Evolutionary conservation across 148 eudicot species (phyloP).

Genomic region (Heliosperma pusillum): DNA sequence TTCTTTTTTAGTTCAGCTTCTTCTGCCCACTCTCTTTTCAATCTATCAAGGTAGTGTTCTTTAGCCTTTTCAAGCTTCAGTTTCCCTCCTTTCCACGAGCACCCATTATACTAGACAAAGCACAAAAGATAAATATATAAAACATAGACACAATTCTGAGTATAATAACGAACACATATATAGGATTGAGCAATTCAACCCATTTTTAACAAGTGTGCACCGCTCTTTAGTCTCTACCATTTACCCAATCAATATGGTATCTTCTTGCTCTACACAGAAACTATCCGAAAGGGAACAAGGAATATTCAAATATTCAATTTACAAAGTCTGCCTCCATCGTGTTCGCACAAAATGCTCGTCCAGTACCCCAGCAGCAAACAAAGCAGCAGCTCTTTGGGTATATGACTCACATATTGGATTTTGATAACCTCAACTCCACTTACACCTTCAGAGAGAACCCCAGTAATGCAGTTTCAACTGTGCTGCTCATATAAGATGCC

Average conservation of each 20-base stretch:
- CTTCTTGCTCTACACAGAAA: not conserved
- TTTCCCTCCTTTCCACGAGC: conserved; percentile 95
- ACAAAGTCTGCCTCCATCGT: not conserved
- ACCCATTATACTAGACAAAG: conserved; percentile 80
- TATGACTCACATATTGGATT: not conserved
- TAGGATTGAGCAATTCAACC: not conserved
- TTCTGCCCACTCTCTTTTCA: conserved; percentile 73
- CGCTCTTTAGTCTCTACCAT: not conserved
- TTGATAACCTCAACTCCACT: not conserved
- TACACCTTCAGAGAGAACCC: not conserved
- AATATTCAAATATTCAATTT: not conserved
- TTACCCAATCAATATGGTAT: not conserved
- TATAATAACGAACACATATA: not conserved
- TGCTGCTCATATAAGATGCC: not conserved
- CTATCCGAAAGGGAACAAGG: not conserved
- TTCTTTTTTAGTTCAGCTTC: conserved; percentile 45
- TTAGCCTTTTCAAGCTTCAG: conserved; percentile 89
- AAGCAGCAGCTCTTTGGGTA: not conserved
- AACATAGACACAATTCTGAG: not conserved
- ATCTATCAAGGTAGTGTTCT: conserved; percentile 65
- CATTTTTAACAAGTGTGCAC: not conserved
- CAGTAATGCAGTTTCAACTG: not conserved
- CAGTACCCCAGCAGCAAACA: not conserved
- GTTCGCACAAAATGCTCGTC: not conserved
- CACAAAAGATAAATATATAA: not conserved